Base-by-base conservation (phyloP, 2,329 filamentous ascomycete species). In the Neonectria punicea region DNA sequence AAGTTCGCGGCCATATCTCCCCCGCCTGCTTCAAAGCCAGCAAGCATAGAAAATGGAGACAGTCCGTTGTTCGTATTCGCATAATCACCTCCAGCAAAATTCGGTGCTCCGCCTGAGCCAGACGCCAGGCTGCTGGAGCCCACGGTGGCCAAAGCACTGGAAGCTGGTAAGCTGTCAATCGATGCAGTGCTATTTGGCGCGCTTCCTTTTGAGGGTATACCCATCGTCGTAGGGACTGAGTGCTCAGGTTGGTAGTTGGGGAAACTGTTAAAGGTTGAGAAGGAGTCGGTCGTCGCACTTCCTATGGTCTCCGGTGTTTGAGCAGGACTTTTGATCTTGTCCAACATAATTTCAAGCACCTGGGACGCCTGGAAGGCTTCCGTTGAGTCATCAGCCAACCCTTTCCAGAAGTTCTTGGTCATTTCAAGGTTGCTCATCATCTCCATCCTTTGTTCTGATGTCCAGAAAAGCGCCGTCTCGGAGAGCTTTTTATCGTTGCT, bases 351-450 rank as follows among this genome's bases (percentile, higher is more conserved):
- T 18, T 89, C 89, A n/a, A 98, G 83, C 20, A 95, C 86, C 43
- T 88, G 89, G 46, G 89, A 89, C 1, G 93, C 94, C 80, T 98
- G 98, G 81, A 90, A 94, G 0, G 94, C 93, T 71, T 98, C 95
- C 81, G 98, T 91, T 1, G 92, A 96, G 25, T 89, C 85, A 58
- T 96, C 90, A 3, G 90, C 87, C 10, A 94, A 83, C 9, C 88
- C 89, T 53, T 91, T 89, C 93, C 94, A 98, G 62, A 98, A 95
- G n/a, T 86, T 83, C 49, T 88, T 87, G 9, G 92, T 92, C 18
- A 86, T 86, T 74, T 94, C 90, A 3, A 98, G 86, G 1, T 89
- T 87, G 25, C 84, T 80, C 32, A 96, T 84, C 92, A 98, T 96
- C 70, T 92, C 92, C 28, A 88, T 84, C 10, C 91, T 86, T 75